Evolutionary conservation across 2,329 filamentous ascomycete species (phyloP), one percentile per base, ranked within the genome.

Genomic region (Calonectria pseudoturangicola): DNA sequence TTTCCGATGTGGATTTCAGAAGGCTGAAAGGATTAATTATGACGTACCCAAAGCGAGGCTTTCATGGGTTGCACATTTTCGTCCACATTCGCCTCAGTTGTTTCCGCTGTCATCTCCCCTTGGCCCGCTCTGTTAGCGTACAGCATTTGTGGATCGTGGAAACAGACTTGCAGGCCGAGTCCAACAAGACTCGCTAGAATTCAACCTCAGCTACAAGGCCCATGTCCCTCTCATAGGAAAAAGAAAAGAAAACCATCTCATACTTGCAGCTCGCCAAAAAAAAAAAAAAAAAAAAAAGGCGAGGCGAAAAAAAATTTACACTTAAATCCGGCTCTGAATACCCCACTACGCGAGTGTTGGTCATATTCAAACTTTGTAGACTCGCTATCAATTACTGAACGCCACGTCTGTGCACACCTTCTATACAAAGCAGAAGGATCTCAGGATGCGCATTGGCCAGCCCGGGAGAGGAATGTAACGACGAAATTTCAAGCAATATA

Each of bases 91-190:
- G 36, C 62, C 63, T 60, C 54, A 27, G 33, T 21, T 36, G 43
- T 66, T 70, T 27, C 69, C 33, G 69, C 69, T 71, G 69, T 67
- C 68, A 71, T 66, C 43, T 27, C 62, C 54, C 33, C 43, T 39
- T 43, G 60, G 63, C 68, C 63, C 45, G 36, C 43, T 66, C 45
- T 41, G 30, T 65, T 71, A 71, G 63, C 62, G 68, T 45, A 50
- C 50, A 47, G 54, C 51, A 60, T 41, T 64, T 54, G 63, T 71
- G 68, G 68, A 71, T 47, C 68, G 45, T 4, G 54, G 12, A 54
- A 43, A 51, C 25, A 48, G 6, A 58, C 18, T 16, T 39, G 50
- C 39, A 28, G 33, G 50, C 39, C 27, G 33, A 56, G 36, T 56
- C 64, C 41, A 13, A 18, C 50, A 60, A 10, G 66, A 62, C 30